Percentiles rank a stretch among this genome's conserved stretches.
These are phyloP conservation scores for Xenoacremonium recifei DNA, from an alignment of 2,329 filamentous ascomycete genomes.

Conservation along the genomic window DNA sequence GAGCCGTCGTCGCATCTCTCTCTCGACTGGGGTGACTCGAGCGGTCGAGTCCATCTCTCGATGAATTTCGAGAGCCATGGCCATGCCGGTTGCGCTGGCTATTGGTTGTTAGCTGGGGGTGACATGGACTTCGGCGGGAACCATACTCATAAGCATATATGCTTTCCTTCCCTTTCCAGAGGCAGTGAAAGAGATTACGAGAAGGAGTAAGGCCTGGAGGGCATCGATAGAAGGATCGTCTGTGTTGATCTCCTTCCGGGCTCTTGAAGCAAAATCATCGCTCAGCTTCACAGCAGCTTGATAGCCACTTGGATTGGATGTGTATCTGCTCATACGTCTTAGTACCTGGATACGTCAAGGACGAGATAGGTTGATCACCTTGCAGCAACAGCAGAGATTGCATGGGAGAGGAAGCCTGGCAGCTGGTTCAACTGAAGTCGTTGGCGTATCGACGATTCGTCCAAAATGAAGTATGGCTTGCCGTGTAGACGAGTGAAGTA, in stretches of 20 bases:
- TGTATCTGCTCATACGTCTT: constrained; percentile 50
- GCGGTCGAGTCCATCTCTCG: constrained; percentile 67
- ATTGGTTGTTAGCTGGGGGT: constrained; percentile 30
- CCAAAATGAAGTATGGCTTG: constrained; percentile 78
- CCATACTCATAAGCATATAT: constrained; percentile 78
- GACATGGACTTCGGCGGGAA: not conserved
- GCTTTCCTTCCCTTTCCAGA: constrained; percentile 79
- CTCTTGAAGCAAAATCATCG: constrained; percentile 69
- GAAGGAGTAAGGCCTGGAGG: constrained; percentile 71
- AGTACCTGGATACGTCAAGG: constrained; percentile 2
- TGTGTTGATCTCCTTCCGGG: constrained; percentile 69
- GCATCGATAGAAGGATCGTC: constrained; percentile 80
- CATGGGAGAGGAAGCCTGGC: constrained; percentile 50
- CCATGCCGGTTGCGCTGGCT: constrained; percentile 80
- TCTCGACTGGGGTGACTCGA: constrained; percentile 64
- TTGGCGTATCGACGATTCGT: constrained; percentile 73
- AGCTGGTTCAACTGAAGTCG: constrained; percentile 68
- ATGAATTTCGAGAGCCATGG: constrained; percentile 77
- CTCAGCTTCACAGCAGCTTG: constrained; percentile 66
- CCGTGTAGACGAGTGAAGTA: constrained; percentile 80
- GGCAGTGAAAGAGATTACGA: constrained; percentile 74
- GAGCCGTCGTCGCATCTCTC: constrained; percentile 73
- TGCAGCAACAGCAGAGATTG: constrained; percentile 61
- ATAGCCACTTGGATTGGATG: constrained; percentile 64
- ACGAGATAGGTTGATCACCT: constrained; percentile 45